Evolutionary conservation across 176 grass and related monocot species (phyloP).

Genomic region (Rhynchospora pubera): DNA sequence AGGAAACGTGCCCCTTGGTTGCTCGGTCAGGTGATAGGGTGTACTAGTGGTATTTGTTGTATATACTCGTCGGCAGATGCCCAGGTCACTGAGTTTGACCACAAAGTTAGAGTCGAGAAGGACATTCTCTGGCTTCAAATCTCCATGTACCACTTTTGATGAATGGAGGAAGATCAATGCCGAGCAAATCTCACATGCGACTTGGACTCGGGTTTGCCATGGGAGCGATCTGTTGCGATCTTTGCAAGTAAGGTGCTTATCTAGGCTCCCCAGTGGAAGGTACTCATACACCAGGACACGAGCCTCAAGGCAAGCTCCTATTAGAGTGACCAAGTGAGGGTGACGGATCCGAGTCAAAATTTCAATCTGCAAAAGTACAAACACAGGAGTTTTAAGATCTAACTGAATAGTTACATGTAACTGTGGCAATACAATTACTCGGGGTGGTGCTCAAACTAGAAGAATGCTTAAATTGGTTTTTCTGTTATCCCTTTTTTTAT

Average conservation of each 20-base stretch:
- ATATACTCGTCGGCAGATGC: slow-evolving; percentile 53
- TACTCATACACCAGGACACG: too few species aligned
- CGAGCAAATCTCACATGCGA: slow-evolving; percentile 58
- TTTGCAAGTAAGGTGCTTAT: too few species aligned
- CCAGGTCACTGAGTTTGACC: slow-evolving; percentile 60
- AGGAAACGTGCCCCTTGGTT: slow-evolving; percentile 53
- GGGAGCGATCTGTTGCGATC: slow-evolving; percentile 27
- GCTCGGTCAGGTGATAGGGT: slow-evolving; percentile 51
- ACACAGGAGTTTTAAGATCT: too few species aligned
- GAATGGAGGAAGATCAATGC: slow-evolving; percentile 72
- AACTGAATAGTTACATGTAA: too few species aligned
- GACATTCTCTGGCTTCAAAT: slow-evolving; percentile 72
- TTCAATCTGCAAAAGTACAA: too few species aligned
- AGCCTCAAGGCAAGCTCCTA: too few species aligned
- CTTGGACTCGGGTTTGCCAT: slow-evolving; percentile 42
- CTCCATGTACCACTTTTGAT: slow-evolving; percentile 45
- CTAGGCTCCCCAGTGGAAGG: too few species aligned
- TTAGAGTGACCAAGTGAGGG: too few species aligned
- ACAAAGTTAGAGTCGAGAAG: slow-evolving; percentile 44
- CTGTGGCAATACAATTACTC: too few species aligned
- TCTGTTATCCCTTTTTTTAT: background rate
- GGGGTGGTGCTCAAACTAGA: background rate
- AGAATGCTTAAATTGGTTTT: background rate
- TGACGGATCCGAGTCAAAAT: too few species aligned
- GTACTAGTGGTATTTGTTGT: slow-evolving; percentile 43